Percentiles rank a stretch among this genome's conserved stretches.
phyloP scores from a whole-genome alignment of 768 basidiomycete genomes.

The Leccinellum rugosiceps region DNA sequence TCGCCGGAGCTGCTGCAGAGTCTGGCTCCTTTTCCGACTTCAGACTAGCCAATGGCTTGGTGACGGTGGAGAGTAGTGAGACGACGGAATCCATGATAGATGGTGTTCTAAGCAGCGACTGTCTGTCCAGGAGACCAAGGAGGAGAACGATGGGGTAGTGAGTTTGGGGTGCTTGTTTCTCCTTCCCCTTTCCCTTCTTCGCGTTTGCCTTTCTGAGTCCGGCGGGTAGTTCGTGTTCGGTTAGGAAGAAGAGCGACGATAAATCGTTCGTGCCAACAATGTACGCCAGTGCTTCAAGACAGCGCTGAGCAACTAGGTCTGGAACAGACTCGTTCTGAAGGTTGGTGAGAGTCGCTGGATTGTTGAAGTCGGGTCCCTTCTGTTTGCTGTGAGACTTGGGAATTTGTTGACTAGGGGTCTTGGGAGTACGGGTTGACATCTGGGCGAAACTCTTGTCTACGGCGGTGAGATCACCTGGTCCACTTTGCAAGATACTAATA shows the following conservation, averaged over 20 bases:
- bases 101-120: constrained; percentile 80
- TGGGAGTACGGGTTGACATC: constrained; percentile 73
- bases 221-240: constrained; percentile 88
- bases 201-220: constrained; percentile 64
- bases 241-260: constrained; percentile 90
- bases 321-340: constrained; percentile 80
- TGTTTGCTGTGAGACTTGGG: constrained; percentile 65
- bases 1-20: constrained; percentile 18
- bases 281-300: constrained; percentile 84
- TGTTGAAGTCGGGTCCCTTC: constrained; percentile 53
- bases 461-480: constrained; percentile 85
- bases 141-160: constrained; percentile 91
- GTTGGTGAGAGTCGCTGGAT: constrained; percentile 46
- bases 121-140: constrained; percentile 83
- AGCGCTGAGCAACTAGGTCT: constrained; percentile 90
- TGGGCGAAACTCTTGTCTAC: constrained; percentile 95
- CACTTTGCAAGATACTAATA: constrained; percentile 92
- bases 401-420: constrained; percentile 39
- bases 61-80: constrained; percentile 81
- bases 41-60: constrained; percentile 71
- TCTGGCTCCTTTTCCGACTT: constrained; percentile 45
- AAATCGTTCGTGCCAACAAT: constrained; percentile 84
- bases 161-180: constrained; percentile 74
- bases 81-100: constrained; percentile 94
- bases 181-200: constrained; percentile 95